Evolutionary conservation across 371 early-diverging fungal genomes (phyloP).

Genomic region (Syncephalastrum monosporum): DNA sequence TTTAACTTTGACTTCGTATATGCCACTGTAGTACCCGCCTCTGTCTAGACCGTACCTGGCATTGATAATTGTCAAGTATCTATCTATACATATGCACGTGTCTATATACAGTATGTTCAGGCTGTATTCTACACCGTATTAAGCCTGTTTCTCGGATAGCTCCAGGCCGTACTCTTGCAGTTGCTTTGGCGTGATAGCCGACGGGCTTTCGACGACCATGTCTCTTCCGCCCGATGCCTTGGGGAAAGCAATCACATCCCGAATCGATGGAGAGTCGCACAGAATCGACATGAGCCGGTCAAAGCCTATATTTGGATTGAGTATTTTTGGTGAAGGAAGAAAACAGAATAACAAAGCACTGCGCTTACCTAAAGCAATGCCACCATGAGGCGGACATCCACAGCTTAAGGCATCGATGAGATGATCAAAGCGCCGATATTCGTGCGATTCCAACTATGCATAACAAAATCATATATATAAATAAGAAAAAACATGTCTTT

Average conservation of each 20-base stretch:
- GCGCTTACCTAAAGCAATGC: conserved; percentile 74
- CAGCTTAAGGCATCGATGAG: conserved; percentile 77
- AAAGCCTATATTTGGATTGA: conserved; percentile 49
- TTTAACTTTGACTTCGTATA: no score
- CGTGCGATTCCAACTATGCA: conserved; percentile 33
- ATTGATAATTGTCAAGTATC: not conserved
- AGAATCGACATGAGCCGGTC: conserved; percentile 83
- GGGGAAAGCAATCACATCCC: conserved; percentile 94
- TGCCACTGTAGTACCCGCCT: no score
- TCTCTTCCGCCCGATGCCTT: conserved; percentile 84
- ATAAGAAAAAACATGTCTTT: not conserved
- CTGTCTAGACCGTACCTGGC: no score
- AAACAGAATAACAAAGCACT: not conserved
- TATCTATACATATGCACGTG: not conserved
- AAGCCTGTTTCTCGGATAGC: conserved; percentile 15
- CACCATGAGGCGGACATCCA: conserved; percentile 94
- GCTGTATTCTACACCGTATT: not conserved
- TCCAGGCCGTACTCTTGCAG: conserved; percentile 68
- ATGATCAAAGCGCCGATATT: conserved; percentile 75
- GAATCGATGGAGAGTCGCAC: conserved; percentile 70
- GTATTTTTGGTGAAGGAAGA: conserved; percentile 3
- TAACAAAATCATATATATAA: not conserved
- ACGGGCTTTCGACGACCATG: conserved; percentile 80
- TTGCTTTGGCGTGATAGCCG: conserved; percentile 57
- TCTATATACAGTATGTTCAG: not conserved